Evolutionary conservation across 345 rosid species (phyloP).

Genomic region (Lepidium sativum): DNA sequence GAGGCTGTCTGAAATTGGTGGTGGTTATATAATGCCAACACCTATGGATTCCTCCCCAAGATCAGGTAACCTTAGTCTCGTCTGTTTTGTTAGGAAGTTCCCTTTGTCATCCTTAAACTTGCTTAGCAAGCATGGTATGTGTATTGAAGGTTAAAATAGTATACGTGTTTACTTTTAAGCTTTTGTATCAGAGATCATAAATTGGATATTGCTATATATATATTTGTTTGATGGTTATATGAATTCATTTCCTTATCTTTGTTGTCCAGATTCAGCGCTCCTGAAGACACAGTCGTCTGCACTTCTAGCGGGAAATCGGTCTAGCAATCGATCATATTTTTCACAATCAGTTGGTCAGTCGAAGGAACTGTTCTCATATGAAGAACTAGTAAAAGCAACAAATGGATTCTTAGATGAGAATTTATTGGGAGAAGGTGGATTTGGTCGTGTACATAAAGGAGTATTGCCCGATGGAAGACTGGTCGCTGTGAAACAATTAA

Average conservation of each 20-base stretch:
- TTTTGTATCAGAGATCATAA: not conserved
- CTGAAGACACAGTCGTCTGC: constrained; percentile 54
- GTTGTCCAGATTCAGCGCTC: constrained; percentile 44
- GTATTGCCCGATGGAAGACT: constrained; percentile 73
- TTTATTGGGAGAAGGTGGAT: constrained; percentile 93
- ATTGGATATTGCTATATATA: not conserved
- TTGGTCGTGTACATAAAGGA: constrained; percentile 86
- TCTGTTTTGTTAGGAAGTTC: not conserved
- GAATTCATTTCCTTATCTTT: constrained; percentile 1
- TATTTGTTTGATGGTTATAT: not conserved
- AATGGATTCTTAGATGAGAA: constrained; percentile 68
- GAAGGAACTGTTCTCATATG: constrained; percentile 57
- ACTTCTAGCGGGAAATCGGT: constrained; percentile 53
- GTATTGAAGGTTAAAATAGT: not conserved
- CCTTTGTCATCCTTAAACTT: not conserved
- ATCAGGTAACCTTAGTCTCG: constrained; percentile 44
- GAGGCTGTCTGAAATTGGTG: too few species aligned
- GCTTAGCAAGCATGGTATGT: not conserved
- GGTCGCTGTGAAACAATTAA: constrained; percentile 82
- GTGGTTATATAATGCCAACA: constrained; percentile 63
- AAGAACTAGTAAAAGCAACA: constrained; percentile 66
- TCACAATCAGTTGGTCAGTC: constrained; percentile 65
- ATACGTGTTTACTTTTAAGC: not conserved
- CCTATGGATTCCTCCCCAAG: constrained; percentile 46
- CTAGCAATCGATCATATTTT: constrained; percentile 40